These are phyloP conservation scores for Noccaea bulbosa DNA, from an alignment of 345 rosid genomes.

Conservation along the genomic window DNA sequence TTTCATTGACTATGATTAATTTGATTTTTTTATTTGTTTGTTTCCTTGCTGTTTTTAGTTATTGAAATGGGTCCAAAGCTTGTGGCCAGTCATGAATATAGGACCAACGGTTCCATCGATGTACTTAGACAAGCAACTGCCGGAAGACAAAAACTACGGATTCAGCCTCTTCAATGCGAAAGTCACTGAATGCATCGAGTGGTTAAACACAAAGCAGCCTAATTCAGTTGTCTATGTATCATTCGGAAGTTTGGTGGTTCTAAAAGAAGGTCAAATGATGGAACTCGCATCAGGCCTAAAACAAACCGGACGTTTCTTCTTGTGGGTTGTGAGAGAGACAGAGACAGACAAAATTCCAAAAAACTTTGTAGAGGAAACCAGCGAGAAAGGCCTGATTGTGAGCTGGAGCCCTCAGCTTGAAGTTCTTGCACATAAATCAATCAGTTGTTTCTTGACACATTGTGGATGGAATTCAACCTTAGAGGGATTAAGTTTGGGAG, in stretches of 20 bases:
- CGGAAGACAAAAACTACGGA: slow-evolving; percentile 54
- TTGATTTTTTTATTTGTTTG: neutral
- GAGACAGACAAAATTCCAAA: slow-evolving; percentile 51
- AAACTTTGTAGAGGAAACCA: slow-evolving; percentile 38
- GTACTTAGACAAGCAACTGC: slow-evolving; percentile 50
- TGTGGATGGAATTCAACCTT: slow-evolving; percentile 59
- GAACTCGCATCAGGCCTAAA: slow-evolving; percentile 57
- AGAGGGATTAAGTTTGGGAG: slow-evolving; percentile 42
- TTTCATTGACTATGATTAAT: neutral
- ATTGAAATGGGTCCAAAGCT: slow-evolving; percentile 47
- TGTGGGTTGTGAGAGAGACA: slow-evolving; percentile 68
- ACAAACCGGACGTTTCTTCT: slow-evolving; percentile 38
- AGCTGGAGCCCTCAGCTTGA: slow-evolving; percentile 61
- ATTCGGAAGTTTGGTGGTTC: slow-evolving; percentile 59
- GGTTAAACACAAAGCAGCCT: slow-evolving; percentile 55
- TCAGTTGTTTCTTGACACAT: slow-evolving; percentile 57
- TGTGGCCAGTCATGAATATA: slow-evolving; percentile 47
- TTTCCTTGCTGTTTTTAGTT: slow-evolving; percentile 30
- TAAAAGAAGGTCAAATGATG: slow-evolving; percentile 54
- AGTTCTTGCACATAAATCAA: slow-evolving; percentile 51
- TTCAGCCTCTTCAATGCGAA: slow-evolving; percentile 56
- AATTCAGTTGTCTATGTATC: slow-evolving; percentile 62
- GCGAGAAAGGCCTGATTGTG: slow-evolving; percentile 51
- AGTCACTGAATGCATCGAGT: slow-evolving; percentile 41
- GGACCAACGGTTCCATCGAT: slow-evolving; percentile 65